Conservation (phyloP, 495 filamentous ascomycete species). For the Talaromyces trachyspermus region DNA sequence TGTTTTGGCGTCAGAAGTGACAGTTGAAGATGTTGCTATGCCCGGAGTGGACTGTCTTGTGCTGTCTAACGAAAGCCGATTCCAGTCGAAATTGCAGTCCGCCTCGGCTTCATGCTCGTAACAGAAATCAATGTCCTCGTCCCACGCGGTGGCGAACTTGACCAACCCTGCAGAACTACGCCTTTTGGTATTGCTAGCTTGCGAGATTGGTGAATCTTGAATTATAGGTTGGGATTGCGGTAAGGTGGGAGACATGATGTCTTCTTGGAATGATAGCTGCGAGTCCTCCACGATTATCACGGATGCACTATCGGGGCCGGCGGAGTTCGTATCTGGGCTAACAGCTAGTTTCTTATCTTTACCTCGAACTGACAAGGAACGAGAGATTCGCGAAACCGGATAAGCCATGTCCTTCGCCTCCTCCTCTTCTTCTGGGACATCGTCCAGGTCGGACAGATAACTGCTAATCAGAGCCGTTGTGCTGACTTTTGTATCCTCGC, state of each 20-base stretch:
- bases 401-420: constrained; percentile 22
- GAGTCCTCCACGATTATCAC: constrained; percentile 6
- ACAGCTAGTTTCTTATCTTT: neutral
- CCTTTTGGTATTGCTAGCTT: constrained; percentile 7
- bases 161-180: constrained; percentile 11
- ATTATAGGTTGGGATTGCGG: constrained; percentile 20
- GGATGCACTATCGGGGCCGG: constrained; percentile 1
- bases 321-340: neutral
- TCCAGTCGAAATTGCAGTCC: constrained; percentile 86
- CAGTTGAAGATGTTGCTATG: neutral
- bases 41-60: neutral
- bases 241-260: constrained; percentile 33
- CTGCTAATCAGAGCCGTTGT: constrained; percentile 34
- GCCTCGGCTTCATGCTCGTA: constrained; percentile 89
- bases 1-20: neutral
- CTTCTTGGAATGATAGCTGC: constrained; percentile 24
- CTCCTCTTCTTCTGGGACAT: constrained; percentile 67
- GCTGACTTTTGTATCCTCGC: too few relatives aligned
- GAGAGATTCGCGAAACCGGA: neutral
- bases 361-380: neutral
- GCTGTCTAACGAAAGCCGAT: constrained; percentile 37
- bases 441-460: constrained; percentile 44
- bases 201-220: constrained; percentile 6
- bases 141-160: constrained; percentile 62
- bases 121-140: constrained; percentile 90